These are phyloP conservation scores for Boletus patriciae DNA, from an alignment of 768 basidiomycete species.

Conservation along the genomic window DNA sequence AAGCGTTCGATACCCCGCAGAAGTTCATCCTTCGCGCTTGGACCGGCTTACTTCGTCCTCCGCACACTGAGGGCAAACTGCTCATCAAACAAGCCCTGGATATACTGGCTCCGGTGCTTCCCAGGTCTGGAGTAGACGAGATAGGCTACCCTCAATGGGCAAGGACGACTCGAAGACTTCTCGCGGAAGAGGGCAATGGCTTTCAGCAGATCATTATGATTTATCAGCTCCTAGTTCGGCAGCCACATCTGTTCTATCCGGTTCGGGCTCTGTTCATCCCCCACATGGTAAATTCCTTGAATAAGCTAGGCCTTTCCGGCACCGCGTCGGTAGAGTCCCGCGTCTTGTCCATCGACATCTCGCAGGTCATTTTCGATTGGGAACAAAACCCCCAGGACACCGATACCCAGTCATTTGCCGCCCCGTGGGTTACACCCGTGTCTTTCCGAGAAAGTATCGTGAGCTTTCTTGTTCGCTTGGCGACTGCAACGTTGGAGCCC, in stretches of 20 bases:
- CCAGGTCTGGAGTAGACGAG: slow-evolving; percentile 57
- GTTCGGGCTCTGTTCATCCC: slow-evolving; percentile 91
- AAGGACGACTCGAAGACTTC: slow-evolving; percentile 74
- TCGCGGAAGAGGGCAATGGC: slow-evolving; percentile 83
- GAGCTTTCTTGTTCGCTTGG: slow-evolving; percentile 91
- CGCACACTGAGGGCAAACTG: slow-evolving; percentile 72
- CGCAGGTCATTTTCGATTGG: slow-evolving; percentile 93
- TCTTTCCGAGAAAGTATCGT: slow-evolving; percentile 87
- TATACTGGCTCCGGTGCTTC: slow-evolving; percentile 80
- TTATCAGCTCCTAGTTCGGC: slow-evolving; percentile 90
- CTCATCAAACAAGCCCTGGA: slow-evolving; percentile 85
- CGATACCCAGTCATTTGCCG: slow-evolving; percentile 25
- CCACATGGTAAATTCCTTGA: slow-evolving; percentile 87
- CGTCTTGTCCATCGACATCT: slow-evolving; percentile 83
- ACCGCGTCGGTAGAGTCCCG: slow-evolving; percentile 76
- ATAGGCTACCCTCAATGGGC: slow-evolving; percentile 78
- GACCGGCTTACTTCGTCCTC: slow-evolving; percentile 83
- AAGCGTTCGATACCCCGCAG: slow-evolving; percentile 80
- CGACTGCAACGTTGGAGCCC: slow-evolving; percentile 61
- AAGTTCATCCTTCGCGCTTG: slow-evolving; percentile 92
- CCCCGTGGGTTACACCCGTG: slow-evolving; percentile 71
- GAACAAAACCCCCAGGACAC: slow-evolving; percentile 60
- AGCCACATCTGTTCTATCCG: slow-evolving; percentile 88
- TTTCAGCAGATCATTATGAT: slow-evolving; percentile 72
- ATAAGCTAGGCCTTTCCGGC: slow-evolving; percentile 80